phyloP scores from a whole-genome alignment of 805 yeast genomes.

The Cyberlindnera veronae region DNA sequence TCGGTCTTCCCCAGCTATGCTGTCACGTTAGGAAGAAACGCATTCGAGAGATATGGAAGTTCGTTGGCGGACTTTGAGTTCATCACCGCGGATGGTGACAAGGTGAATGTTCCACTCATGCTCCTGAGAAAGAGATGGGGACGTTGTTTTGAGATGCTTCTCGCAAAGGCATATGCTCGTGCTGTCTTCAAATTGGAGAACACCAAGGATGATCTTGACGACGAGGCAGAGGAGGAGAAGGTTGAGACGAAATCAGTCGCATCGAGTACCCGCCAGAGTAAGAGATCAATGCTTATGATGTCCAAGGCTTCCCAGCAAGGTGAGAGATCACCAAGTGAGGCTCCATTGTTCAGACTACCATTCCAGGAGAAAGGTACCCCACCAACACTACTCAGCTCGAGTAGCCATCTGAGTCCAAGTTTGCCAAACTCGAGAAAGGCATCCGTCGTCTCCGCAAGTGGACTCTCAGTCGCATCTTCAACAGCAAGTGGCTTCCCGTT shows the following conservation, averaged over 20 bases:
- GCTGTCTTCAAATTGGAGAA: slow-evolving; percentile 38
- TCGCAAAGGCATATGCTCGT: slow-evolving; percentile 61
- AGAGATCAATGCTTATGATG: slow-evolving; percentile 27
- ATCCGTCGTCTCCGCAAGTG: slow-evolving; percentile 35
- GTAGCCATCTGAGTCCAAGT: slow-evolving; percentile 9
- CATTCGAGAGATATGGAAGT: slow-evolving; percentile 62
- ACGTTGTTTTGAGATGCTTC: slow-evolving; percentile 54
- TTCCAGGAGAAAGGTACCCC: slow-evolving; percentile 47
- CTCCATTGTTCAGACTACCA: slow-evolving; percentile 64
- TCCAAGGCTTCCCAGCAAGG: slow-evolving; percentile 14
- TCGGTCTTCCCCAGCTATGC: slow-evolving; percentile 77
- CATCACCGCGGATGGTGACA: slow-evolving; percentile 64
- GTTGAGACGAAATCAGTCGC: slow-evolving; percentile 7
- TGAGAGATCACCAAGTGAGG: slow-evolving; percentile 26
- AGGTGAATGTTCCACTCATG: slow-evolving; percentile 58
- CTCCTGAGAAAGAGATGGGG: slow-evolving; percentile 78
- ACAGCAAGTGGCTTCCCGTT: slow-evolving; percentile 24
- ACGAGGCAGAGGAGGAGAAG: slow-evolving; percentile 1
- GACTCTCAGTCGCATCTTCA: slow-evolving; percentile 26
- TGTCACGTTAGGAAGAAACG: slow-evolving; percentile 71
- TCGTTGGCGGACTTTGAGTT: slow-evolving; percentile 69
- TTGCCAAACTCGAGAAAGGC: slow-evolving; percentile 34
- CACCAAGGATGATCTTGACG: slow-evolving; percentile 11
- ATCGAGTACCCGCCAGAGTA: slow-evolving; percentile 22
- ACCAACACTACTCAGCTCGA: slow-evolving; percentile 15